Evolutionary conservation across 331 rosid species (phyloP).

Genomic region (Cydonia oblonga): DNA sequence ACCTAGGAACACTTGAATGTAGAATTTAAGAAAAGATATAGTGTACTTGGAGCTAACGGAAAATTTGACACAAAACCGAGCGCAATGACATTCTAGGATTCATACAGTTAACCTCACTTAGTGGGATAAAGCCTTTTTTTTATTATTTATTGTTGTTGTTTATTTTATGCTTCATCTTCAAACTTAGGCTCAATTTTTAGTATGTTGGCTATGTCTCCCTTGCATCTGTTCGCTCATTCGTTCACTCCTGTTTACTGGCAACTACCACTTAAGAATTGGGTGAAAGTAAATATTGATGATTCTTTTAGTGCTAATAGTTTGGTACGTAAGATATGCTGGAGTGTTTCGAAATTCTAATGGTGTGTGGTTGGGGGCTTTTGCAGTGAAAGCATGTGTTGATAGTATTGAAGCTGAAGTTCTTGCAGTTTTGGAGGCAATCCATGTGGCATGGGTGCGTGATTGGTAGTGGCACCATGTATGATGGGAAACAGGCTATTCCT

Average conservation of each 20-base stretch:
- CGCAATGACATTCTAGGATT: too few species aligned
- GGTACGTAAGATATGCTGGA: background rate
- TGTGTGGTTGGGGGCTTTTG: background rate
- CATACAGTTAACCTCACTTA: too few species aligned
- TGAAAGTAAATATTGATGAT: background rate
- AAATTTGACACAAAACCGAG: too few species aligned
- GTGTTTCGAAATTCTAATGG: background rate
- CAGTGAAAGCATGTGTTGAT: background rate
- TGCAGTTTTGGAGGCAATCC: too few species aligned
- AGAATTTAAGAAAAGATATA: too few species aligned
- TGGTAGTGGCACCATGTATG: too few species aligned
- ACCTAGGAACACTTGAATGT: too few species aligned
- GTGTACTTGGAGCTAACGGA: too few species aligned
- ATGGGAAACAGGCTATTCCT: too few species aligned
- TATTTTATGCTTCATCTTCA: background rate
- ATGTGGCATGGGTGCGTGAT: too few species aligned
- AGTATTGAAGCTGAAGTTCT: background rate
- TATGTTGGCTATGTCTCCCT: background rate
- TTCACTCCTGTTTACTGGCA: background rate
- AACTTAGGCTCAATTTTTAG: background rate
- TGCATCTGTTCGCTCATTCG: background rate
- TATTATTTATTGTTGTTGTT: too few species aligned
- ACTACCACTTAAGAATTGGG: background rate
- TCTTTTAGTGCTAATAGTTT: background rate
- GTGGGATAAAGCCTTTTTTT: too few species aligned